Evolutionary conservation across 2,329 filamentous ascomycete genomes (phyloP), one percentile per base, ranked within the genome.

Genomic region (Hyphodiscus sp.): DNA sequence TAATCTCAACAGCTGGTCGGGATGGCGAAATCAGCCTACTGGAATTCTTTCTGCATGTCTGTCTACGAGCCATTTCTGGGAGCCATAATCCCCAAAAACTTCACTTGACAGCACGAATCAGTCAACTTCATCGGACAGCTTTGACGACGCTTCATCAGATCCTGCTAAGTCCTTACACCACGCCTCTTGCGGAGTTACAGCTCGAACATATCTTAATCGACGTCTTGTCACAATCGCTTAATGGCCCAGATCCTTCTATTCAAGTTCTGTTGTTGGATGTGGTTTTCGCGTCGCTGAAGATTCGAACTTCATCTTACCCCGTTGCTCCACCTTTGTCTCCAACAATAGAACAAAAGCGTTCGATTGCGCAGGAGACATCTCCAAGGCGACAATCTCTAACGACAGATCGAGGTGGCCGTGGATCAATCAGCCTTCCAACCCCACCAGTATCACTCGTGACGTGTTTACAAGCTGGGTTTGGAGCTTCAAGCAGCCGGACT

Each of bases 391-490:
- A 73, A 42, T 76, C 75, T n/a, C 66, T 76, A 8, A 48, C 61
- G 8, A 70, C 68, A 29, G 75, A 77, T 30, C 70, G 69, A 49
- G 63, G 63, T 44, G 73, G 78, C 42, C 72, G 68, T 6, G 60
- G 67, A 11, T 59, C 72, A 46, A 68, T 70, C 47, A 53, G 46
- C 41, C 70, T 68, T 23, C 71, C 73, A 16, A 80, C 85, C 2
- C 87, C 89, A 19, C 83, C 87, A 2, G 73, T 82, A 16, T 75
- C 85, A 38, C 71, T 99, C n/a, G 78, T 94, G n/a, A 86, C 88
- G 58, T 95, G 89, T 65, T 76, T 99, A 13, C 85, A 90, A 56
- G 82, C 84, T 45, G 94, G 91, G 0, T 85, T 99, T 48, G 83
- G 87, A 51, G 88, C 90, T 2, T 68, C 79, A 2, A 83, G 77